Evolutionary conservation across 2,329 filamentous ascomycete genomes (phyloP), one percentile per base, ranked within the genome.

Genomic region (Xylariaceae sp.): DNA sequence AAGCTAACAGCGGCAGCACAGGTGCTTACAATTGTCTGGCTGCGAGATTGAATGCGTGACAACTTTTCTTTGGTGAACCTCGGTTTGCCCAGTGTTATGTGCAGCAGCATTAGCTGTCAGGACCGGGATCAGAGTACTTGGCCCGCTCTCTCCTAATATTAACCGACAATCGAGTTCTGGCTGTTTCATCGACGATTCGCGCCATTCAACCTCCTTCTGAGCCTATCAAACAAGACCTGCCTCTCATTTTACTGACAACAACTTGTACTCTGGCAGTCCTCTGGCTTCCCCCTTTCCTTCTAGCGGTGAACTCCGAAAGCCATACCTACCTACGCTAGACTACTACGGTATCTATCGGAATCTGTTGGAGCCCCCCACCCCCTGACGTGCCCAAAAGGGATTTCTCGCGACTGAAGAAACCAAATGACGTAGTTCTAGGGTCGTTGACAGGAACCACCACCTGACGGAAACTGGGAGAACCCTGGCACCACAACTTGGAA

Each of bases 161-260:
- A 31, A 41, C 57, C 44, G 53, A 48, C 54, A 52, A 63, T 63
- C 60, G 60, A 63, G 34, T 41, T 58, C 51, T 61, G 39, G 51
- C 53, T 58, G 58, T 36, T 28, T 14, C 50, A 63, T 63, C 60
- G 60, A 56, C 50, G 54, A 63, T 62, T 26, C 29, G 8, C 21
- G 29, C 48, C 16, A 37, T 40, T 44, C 37, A 12, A 45, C 50
- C 24, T 46, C 1, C 23, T 14, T 14, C 43, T 40, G 17, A 36
- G 26, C 50, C 40, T 51, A 53, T 58, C 36, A 53, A 43, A 16
- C 44, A 47, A 36, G 19, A 28, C 47, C 28, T 37, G 44, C 24
- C 16, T 43, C 12, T 23, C 31, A 8, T 16, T 43, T 21, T 11
- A 31, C 31, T 34, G 17, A n/a, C 53, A 45, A 28, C 33, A 26